These are phyloP conservation scores for Fusarium acutatum DNA, from an alignment of 2,329 filamentous ascomycete genomes.

Conservation along the genomic window DNA sequence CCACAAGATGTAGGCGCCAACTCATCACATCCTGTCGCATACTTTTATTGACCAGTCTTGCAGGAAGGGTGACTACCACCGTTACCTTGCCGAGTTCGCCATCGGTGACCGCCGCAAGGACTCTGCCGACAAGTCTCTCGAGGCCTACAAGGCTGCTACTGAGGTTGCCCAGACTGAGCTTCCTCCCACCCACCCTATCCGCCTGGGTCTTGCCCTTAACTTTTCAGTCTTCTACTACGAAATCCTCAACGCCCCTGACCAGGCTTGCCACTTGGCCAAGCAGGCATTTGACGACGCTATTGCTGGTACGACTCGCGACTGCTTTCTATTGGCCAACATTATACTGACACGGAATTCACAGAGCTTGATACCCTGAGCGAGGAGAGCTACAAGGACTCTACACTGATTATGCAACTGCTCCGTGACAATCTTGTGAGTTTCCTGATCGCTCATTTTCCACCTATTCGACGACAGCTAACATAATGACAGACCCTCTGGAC, in stretches of 20 bases:
- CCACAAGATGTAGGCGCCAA: slow-evolving; percentile 89
- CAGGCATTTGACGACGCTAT: slow-evolving; percentile 99
- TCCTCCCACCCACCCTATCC: slow-evolving; percentile 96
- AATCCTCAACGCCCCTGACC: slow-evolving; percentile 98
- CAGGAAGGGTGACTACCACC: slow-evolving; percentile 98
- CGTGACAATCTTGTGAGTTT: slow-evolving; percentile 88
- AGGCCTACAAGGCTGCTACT: slow-evolving; percentile 99
- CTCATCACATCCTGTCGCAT: slow-evolving; percentile 76
- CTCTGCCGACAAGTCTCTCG: slow-evolving; percentile 85
- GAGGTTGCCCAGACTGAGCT: slow-evolving; percentile 98
- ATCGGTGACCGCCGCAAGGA: slow-evolving; percentile 92
- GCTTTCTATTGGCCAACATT: neutral
- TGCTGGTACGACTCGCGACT: slow-evolving; percentile 61
- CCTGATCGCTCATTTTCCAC: too few relatives aligned
- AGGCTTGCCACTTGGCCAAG: slow-evolving; percentile 98
- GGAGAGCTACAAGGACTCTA: slow-evolving; percentile 99
- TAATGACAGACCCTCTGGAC: slow-evolving; percentile 90
- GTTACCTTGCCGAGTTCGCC: slow-evolving; percentile 93
- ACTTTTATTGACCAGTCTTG: slow-evolving; percentile 61
- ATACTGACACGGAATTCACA: slow-evolving; percentile 46
- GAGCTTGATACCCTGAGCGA: slow-evolving; percentile 97
- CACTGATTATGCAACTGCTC: slow-evolving; percentile 98
- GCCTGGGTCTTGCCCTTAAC: slow-evolving; percentile 96
- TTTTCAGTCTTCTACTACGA: slow-evolving; percentile 99
- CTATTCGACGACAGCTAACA: slow-evolving; percentile 42